Conservation (phyloP, 108 stramenopile species). For the Pseudonitzschia delicatissima region DNA sequence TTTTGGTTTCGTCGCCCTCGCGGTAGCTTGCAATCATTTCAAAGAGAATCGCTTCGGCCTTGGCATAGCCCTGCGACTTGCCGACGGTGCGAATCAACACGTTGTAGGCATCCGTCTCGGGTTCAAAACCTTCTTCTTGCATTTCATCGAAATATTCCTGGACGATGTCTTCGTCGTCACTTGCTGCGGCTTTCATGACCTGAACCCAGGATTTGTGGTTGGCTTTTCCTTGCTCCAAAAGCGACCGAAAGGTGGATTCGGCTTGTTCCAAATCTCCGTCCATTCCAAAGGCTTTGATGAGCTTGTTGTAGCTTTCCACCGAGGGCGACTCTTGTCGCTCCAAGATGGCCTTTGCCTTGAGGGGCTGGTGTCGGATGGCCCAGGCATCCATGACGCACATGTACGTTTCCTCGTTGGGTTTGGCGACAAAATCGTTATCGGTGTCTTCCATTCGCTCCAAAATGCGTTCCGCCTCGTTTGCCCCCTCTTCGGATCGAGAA, state of each 20-base stretch:
- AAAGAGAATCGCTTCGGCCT: constrained; percentile 42
- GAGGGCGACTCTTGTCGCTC: constrained; percentile 21
- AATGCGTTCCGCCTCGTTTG: constrained; percentile 26
- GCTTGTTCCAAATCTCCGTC: constrained; percentile 25
- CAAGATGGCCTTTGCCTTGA: constrained; percentile 27
- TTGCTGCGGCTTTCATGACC: constrained; percentile 31
- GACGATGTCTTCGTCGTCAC: constrained; percentile 13
- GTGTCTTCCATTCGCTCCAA: constrained; percentile 33
- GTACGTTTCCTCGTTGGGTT: constrained; percentile 36
- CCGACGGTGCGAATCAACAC: constrained; percentile 29
- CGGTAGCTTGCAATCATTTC: constrained; percentile 46
- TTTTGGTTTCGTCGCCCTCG: constrained; percentile 43
- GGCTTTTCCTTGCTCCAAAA: constrained; percentile 21
- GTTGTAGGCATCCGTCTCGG: constrained; percentile 39
- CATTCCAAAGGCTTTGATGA: constrained; percentile 40
- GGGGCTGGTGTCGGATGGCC: constrained; percentile 33
- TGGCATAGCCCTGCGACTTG: constrained; percentile 9
- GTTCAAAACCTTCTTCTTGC: constrained; percentile 32
- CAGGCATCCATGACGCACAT: constrained; percentile 48
- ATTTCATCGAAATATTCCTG: constrained; percentile 30
- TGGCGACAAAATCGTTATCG: constrained; percentile 14
- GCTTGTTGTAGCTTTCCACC: constrained; percentile 29
- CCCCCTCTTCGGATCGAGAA: constrained; percentile 21
- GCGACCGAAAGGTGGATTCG: constrained; percentile 24
- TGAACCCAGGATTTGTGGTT: constrained; percentile 45